Percentiles rank a stretch among this genome's conserved stretches.
phyloP scores from a whole-genome alignment of 495 filamentous ascomycete species.

The Talaromyces adpressus region DNA sequence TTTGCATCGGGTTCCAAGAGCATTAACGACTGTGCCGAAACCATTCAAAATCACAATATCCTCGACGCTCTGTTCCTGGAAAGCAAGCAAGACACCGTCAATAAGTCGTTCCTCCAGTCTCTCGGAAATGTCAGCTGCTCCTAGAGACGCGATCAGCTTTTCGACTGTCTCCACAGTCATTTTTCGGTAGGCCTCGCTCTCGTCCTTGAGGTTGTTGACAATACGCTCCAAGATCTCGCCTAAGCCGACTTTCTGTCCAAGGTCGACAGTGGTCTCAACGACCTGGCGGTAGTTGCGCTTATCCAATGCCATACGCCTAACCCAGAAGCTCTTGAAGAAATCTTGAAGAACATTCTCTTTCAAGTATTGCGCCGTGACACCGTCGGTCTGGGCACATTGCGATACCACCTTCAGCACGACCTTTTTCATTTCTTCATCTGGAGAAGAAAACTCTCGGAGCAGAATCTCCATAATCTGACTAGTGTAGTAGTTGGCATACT shows the following conservation, averaged over 20 bases:
- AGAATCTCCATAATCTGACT: slow-evolving; percentile 98
- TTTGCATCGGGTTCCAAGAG: slow-evolving; percentile 88
- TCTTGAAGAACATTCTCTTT: slow-evolving; percentile 92
- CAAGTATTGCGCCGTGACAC: slow-evolving; percentile 89
- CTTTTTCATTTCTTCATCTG: slow-evolving; percentile 99
- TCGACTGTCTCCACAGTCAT: slow-evolving; percentile 98
- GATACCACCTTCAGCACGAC: slow-evolving; percentile 95
- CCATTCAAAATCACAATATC: slow-evolving; percentile 95
- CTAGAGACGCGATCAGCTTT: slow-evolving; percentile 86
- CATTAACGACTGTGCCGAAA: slow-evolving; percentile 97
- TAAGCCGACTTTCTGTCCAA: slow-evolving; percentile 93
- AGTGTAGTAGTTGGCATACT: slow-evolving; percentile 98
- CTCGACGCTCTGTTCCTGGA: slow-evolving; percentile 97
- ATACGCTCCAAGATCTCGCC: slow-evolving; percentile 91
- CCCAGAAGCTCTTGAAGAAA: slow-evolving; percentile 99
- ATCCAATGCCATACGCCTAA: slow-evolving; percentile 91
- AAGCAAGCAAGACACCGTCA: slow-evolving; percentile 93
- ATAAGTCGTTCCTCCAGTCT: slow-evolving; percentile 87
- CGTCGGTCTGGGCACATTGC: slow-evolving; percentile 91
- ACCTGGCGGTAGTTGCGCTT: slow-evolving; percentile 96
- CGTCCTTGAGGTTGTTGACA: slow-evolving; percentile 93
- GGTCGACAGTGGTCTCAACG: slow-evolving; percentile 94
- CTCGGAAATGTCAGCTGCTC: slow-evolving; percentile 89
- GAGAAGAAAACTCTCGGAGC: slow-evolving; percentile 88
- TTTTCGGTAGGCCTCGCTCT: slow-evolving; percentile 96